phyloP scores from a whole-genome alignment of 2,329 filamentous ascomycete species.

The Fusarium sp. region DNA sequence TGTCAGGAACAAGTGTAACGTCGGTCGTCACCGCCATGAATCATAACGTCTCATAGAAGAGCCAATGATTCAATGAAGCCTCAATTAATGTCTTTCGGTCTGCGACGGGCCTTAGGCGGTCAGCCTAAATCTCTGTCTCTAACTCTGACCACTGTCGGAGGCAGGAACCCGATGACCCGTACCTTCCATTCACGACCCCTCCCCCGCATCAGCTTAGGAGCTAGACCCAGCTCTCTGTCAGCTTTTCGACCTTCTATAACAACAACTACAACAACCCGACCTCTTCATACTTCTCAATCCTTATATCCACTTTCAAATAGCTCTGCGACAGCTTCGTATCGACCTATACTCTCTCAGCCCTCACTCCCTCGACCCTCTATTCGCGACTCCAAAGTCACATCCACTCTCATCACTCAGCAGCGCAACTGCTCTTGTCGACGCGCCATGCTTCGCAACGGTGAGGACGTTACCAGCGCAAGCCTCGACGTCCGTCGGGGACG shows the following conservation, averaged over 20 bases:
- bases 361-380: not conserved
- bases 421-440: slow-evolving; percentile 46
- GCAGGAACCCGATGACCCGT: slow-evolving; percentile 33
- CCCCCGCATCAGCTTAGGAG: slow-evolving; percentile 40
- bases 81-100: not conserved
- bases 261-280: not conserved
- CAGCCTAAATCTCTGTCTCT: not conserved
- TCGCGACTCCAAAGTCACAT: slow-evolving; percentile 5
- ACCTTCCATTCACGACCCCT: slow-evolving; percentile 42
- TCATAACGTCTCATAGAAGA: not conserved
- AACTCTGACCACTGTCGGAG: slow-evolving; percentile 11
- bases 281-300: slow-evolving; percentile 2
- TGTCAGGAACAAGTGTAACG: slow-evolving; percentile 12
- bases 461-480: slow-evolving; percentile 39
- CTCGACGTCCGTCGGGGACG: slow-evolving; percentile 57
- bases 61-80: slow-evolving; percentile 20
- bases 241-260: slow-evolving; percentile 10
- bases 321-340: slow-evolving; percentile 5
- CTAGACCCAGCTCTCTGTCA: slow-evolving; percentile 27
- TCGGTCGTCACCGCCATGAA: slow-evolving; percentile 8
- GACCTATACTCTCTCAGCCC: not conserved
- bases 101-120: slow-evolving; percentile 15
- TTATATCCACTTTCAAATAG: slow-evolving; percentile 11
- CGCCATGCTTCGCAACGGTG: slow-evolving; percentile 46
- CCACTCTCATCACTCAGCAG: slow-evolving; percentile 13